Base-by-base conservation (phyloP, 441 rosid genomes). In the Bocquillonia castaneifolia region DNA sequence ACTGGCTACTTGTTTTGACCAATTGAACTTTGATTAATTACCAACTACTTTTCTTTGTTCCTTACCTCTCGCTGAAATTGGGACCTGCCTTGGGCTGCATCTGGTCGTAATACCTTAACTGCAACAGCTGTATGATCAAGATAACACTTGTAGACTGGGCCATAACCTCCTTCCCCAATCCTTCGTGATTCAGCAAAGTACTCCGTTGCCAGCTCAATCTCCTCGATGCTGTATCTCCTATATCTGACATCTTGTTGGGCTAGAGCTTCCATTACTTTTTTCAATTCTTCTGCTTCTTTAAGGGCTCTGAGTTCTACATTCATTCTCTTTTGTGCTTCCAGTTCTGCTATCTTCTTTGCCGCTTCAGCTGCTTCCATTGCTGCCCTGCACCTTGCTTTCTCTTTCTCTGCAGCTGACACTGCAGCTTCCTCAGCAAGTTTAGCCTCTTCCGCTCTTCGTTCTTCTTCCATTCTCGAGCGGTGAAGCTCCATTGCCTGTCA, bases 301-400 rank as follows among this genome's bases (percentile, higher is more conserved):
- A 71, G 66, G 58, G 86, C 78, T 63, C 56, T 78, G 47, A 73
- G 29, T 53, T 82, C 86, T 34, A 73, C 70, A 37, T 26, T 59
- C 12, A 71, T 68, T 72, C 86, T 78, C 74, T 69, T 80, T 6
- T 74, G 77, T 5, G 81, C 73, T 72, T 82, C 86, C 23, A 69
- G n/a, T 59, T 82, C 79, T 13, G 84, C 86, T 18, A 67, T 42
- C 70, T 70, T 78, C 69, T 67, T 63, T 14, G 84, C 74, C 25
- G 81, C 75, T 72, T 78, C 82, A 26, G 84, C 86, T 10, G 78
- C 75, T 64, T 80, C 84, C 59, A 74, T 47, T 15, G 84, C 84
- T 60, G 79, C 81, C 70, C 29, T 72, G 71, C 79, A 78, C 77
- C 75, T 69, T 29, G 74, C 77, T 45, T 65, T 80, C 73, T 82